Base-by-base conservation (phyloP, 352 stramenopile genomes). In the Phytophthora constricta region DNA sequence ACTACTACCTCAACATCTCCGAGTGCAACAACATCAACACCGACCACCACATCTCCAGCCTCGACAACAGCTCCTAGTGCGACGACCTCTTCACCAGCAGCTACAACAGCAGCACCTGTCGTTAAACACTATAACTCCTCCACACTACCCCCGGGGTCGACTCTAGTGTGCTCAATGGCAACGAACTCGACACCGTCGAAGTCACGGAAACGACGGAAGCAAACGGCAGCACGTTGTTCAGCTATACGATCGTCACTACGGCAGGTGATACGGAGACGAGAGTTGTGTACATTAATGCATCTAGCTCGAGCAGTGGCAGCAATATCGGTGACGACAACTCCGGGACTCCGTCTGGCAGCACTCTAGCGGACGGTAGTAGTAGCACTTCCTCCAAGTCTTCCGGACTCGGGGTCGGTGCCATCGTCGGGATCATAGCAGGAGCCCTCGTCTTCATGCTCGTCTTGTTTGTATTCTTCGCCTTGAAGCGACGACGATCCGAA, bases 231-330 rank as follows among this genome's bases (percentile, higher is more conserved):
- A 78, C 58, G 2, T 65, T 62, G 2, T 68, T 78, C 59, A 78
- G 49, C 54, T 84, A 84, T 58, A 75, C 70, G 27, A 72, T 84
- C 60, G 63, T 84, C 62, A 72, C 77, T 11, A 70, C 63, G 55
- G 72, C 62, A 19, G 71, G 57, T 37, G 58, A 33, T 22, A 68
- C 58, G 5, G 52, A 63, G 45, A 63, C 67, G 47, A 62, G 45
- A 37, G 73, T 66, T 46, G 64, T 59, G 28, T 61, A 50, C 57
- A 62, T 49, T 16, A 45, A 59, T 4, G 55, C 37, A 9, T 52
- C 46, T 31, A 68, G 28, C 45, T 52, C 58, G 20, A 45, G 14
- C 31, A 61, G 26, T 17, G 20, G 27, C 13, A 52, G 11, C 53
- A 68, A 53, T 58, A n/a, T n/a, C n/a, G 53, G 41, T 22, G 26